phyloP scores from a whole-genome alignment of 2,329 filamentous ascomycete species.

The Calonectria crousiana region DNA sequence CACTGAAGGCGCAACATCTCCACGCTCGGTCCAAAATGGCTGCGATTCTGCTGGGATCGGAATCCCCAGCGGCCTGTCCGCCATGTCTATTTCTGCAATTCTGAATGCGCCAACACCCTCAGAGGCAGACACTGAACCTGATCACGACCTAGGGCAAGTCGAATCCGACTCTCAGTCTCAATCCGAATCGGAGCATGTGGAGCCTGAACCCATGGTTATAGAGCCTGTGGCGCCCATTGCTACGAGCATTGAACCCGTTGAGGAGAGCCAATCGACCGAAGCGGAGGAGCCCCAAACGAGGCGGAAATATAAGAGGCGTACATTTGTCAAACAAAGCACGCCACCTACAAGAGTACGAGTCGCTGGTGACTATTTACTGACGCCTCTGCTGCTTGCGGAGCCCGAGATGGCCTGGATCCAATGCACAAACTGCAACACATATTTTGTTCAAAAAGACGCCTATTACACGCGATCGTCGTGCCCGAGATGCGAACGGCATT shows the following conservation, averaged over 20 bases:
- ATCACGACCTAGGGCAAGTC: conserved; percentile 24
- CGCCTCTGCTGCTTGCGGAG: conserved; percentile 79
- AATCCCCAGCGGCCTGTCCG: conserved; percentile 32
- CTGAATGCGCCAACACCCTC: conserved; percentile 44
- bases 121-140: conserved; percentile 30
- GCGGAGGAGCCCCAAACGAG: conserved; percentile 42
- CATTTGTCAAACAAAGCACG: conserved; percentile 50
- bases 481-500: conserved; percentile 93
- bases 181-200: conserved; percentile 19
- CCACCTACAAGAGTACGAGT: conserved; percentile 59
- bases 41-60: conserved; percentile 4
- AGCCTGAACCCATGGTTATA: background rate
- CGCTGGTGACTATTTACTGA: conserved; percentile 87
- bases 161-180: conserved; percentile 18
- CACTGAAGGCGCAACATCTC: conserved; percentile 41
- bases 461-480: conserved; percentile 90
- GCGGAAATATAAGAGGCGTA: conserved; percentile 50
- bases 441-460: conserved; percentile 90
- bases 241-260: conserved; percentile 41
- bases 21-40: conserved; percentile 31
- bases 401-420: conserved; percentile 86
- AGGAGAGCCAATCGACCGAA: conserved; percentile 32
- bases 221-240: conserved; percentile 33
- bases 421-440: conserved; percentile 84
- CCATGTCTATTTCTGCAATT: conserved; percentile 51